phyloP scores from a whole-genome alignment of 2,329 filamentous ascomycete genomes.

The Proliferodiscus dingleyae region DNA sequence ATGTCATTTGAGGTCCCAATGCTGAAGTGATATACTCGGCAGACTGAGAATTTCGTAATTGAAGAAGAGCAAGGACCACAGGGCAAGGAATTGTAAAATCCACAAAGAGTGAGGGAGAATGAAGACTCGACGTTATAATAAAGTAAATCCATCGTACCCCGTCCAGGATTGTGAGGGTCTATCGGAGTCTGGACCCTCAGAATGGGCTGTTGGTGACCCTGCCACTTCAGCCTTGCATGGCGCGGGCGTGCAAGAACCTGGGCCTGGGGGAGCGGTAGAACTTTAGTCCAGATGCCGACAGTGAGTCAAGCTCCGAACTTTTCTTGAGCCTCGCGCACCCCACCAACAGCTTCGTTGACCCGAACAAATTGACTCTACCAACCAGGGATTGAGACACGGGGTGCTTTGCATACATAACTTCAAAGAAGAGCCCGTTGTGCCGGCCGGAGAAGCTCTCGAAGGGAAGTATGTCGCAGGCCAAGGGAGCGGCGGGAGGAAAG shows the following conservation, averaged over 20 bases:
- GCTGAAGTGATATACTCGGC: no score
- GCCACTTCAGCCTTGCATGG: neutral
- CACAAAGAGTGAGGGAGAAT: conserved; percentile 1
- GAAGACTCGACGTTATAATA: conserved; percentile 19
- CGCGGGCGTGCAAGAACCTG: neutral
- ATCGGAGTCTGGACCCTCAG: conserved; percentile 3
- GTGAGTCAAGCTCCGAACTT: no score
- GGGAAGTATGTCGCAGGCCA: conserved; percentile 20
- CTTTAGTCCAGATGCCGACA: no score
- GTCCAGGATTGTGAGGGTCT: neutral
- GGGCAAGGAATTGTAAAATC: neutral
- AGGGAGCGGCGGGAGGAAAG: conserved; percentile 21
- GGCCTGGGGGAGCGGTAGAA: no score
- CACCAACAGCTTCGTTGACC: neutral
- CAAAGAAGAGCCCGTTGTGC: no score
- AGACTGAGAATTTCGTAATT: no score
- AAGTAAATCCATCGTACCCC: conserved; percentile 10
- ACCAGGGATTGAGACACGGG: neutral
- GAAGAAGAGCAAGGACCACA: neutral
- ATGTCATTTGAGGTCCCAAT: no score
- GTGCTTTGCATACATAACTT: neutral
- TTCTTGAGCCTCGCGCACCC: neutral
- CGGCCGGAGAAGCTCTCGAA: neutral
- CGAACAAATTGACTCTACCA: no score
- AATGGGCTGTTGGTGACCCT: neutral